Conservation (phyloP, 441 rosid species). For the Erodium texanum region DNA sequence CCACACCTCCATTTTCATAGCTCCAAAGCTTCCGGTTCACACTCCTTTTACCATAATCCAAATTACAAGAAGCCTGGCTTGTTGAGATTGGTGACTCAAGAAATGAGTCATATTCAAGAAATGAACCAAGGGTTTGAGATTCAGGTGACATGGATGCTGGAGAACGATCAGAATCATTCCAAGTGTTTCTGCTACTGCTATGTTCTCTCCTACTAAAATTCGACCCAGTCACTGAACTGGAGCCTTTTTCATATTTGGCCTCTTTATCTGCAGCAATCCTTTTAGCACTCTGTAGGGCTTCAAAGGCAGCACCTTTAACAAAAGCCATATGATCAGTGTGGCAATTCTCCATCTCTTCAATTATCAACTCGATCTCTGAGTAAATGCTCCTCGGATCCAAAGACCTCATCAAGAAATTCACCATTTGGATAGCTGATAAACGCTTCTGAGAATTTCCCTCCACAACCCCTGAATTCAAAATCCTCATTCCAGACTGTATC, state of each 20-base stretch:
- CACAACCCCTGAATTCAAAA: constrained; percentile 45
- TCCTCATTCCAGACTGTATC: constrained; percentile 65
- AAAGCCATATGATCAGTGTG: constrained; percentile 66
- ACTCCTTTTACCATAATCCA: constrained; percentile 46
- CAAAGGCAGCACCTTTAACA: constrained; percentile 80
- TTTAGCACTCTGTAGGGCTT: constrained; percentile 70
- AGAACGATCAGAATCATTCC: constrained; percentile 32
- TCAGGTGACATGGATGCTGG: constrained; percentile 60
- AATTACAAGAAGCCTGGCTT: constrained; percentile 34
- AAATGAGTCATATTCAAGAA: constrained; percentile 54
- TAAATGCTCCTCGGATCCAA: constrained; percentile 67
- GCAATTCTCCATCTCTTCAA: constrained; percentile 69
- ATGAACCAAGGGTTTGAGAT: constrained; percentile 67
- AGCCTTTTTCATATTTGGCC: constrained; percentile 42
- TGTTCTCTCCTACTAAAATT: constrained; percentile 46
- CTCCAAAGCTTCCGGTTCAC: constrained; percentile 68
- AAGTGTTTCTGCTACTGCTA: constrained; percentile 24
- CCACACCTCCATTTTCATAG: constrained; percentile 55
- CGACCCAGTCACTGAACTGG: constrained; percentile 36
- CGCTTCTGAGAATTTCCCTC: constrained; percentile 80
- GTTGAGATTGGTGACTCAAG: constrained; percentile 58
- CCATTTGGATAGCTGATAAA: constrained; percentile 84
- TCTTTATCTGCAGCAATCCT: constrained; percentile 43
- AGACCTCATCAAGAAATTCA: constrained; percentile 86
- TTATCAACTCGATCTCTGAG: constrained; percentile 62